These are phyloP conservation scores for Quercus glauca DNA, from an alignment of 306 rosid genomes.

Conservation along the genomic window DNA sequence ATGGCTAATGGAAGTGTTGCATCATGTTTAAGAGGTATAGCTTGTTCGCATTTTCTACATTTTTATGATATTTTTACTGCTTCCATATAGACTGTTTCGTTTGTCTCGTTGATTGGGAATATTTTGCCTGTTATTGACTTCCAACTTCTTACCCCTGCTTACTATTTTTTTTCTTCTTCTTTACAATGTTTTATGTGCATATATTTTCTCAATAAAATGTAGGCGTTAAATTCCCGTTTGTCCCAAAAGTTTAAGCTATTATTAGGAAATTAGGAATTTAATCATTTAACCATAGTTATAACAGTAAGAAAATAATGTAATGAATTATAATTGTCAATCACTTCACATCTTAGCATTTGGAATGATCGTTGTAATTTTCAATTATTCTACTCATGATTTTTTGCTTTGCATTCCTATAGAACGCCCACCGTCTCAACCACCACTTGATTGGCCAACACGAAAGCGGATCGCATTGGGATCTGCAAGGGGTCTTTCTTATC, in stretches of 20 bases:
- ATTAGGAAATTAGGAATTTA: too few species aligned
- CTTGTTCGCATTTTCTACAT: constrained; percentile 4
- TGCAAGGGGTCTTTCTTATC: constrained; percentile 94
- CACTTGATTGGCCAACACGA: constrained; percentile 96
- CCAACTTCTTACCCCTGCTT: not conserved
- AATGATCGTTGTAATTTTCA: not conserved
- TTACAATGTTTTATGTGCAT: not conserved
- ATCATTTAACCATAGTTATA: too few species aligned
- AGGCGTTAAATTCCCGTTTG: too few species aligned
- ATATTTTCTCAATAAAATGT: not conserved
- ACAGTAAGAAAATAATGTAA: not conserved
- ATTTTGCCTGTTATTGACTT: not conserved
- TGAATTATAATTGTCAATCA: not conserved
- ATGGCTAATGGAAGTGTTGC: constrained; percentile 99
- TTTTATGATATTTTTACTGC: not conserved
- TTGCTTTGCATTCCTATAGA: constrained; percentile 46
- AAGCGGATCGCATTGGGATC: constrained; percentile 95
- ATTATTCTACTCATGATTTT: not conserved
- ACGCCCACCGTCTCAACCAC: constrained; percentile 81
- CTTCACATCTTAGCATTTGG: not conserved
- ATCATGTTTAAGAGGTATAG: constrained; percentile 92
- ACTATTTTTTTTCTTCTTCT: not conserved
- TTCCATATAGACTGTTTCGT: not conserved
- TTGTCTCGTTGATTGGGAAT: not conserved
- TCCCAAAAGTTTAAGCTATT: too few species aligned